Evolutionary conservation across 257 asterid species (phyloP).

Genomic region (Nicotiana benthamiana): DNA sequence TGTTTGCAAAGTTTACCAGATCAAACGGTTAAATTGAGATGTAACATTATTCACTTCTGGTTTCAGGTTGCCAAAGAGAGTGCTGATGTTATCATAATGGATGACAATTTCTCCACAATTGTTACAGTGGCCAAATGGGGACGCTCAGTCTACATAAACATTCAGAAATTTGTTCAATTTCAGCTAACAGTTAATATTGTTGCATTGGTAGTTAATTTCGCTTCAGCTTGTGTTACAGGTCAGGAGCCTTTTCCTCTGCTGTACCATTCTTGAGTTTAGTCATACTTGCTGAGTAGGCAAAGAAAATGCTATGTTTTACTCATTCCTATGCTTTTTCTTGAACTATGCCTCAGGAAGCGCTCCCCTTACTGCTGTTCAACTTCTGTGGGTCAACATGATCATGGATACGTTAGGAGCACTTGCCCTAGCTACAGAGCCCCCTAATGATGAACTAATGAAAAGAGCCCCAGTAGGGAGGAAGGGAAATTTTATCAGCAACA

Average conservation of each 20-base stretch:
- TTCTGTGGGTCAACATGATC: slow-evolving; percentile 24
- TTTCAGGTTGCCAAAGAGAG: slow-evolving; percentile 30
- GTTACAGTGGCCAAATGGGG: slow-evolving; percentile 35
- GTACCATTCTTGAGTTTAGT: not conserved
- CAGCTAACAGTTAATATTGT: slow-evolving; percentile 39
- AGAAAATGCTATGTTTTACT: not conserved
- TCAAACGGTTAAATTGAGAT: not conserved
- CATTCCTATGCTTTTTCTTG: not conserved
- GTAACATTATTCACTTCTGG: not conserved
- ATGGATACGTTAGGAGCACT: slow-evolving; percentile 20
- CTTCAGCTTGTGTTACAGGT: slow-evolving; percentile 26
- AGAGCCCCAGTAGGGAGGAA: slow-evolving; percentile 15
- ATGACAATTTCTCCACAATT: slow-evolving; percentile 30
- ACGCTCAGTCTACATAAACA: slow-evolving; percentile 30
- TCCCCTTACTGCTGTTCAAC: slow-evolving; percentile 24
- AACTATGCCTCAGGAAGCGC: slow-evolving; percentile 6
- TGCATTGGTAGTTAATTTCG: slow-evolving; percentile 29
- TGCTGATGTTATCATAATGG: slow-evolving; percentile 27
- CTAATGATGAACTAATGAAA: slow-evolving; percentile 13
- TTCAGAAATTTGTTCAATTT: slow-evolving; percentile 36
- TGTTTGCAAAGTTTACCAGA: not conserved
- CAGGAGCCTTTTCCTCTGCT: not conserved
- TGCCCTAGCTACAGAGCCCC: slow-evolving; percentile 20
- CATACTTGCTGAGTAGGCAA: not conserved
- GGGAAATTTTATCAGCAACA: slow-evolving; percentile 13